Conservation (phyloP, 2,329 filamentous ascomycete species). For the Coleophoma eucalyptorum region DNA sequence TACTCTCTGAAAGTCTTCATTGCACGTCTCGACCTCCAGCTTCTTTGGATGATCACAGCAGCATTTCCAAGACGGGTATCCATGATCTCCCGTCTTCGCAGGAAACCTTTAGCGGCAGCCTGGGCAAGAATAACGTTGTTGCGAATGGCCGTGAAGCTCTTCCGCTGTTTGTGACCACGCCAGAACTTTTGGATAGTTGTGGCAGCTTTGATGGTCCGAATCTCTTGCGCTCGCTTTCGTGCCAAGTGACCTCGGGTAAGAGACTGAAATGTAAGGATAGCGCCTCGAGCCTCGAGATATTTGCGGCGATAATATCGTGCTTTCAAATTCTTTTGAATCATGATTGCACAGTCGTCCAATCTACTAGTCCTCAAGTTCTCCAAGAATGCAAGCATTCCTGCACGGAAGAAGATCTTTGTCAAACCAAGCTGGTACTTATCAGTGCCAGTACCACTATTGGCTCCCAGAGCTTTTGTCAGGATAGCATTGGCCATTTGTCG, state of each 20-base stretch:
- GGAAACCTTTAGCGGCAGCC: constrained; percentile 85
- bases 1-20: constrained; percentile 82
- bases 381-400: constrained; percentile 96
- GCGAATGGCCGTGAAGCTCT: constrained; percentile 72
- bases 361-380: constrained; percentile 90
- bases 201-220: constrained; percentile 79
- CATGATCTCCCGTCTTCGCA: constrained; percentile 87
- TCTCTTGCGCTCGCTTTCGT: constrained; percentile 72
- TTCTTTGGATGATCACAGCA: constrained; percentile 83
- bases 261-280: constrained; percentile 78
- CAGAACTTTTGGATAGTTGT: constrained; percentile 94
- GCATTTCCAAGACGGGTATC: constrained; percentile 92
- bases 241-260: constrained; percentile 74
- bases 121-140: constrained; percentile 85
- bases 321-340: constrained; percentile 98
- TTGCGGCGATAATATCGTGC: constrained; percentile 93
- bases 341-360: constrained; percentile 88
- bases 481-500: constrained; percentile 92
- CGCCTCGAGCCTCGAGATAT: constrained; percentile 81
- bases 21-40: constrained; percentile 79
- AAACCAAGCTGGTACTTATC: constrained; percentile 98
- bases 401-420: constrained; percentile 99
- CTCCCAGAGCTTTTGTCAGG: constrained; percentile 79
- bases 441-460: constrained; percentile 65
- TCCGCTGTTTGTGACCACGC: constrained; percentile 88